phyloP scores from a whole-genome alignment of 495 filamentous ascomycete genomes.

The Delitschia confertaspora region DNA sequence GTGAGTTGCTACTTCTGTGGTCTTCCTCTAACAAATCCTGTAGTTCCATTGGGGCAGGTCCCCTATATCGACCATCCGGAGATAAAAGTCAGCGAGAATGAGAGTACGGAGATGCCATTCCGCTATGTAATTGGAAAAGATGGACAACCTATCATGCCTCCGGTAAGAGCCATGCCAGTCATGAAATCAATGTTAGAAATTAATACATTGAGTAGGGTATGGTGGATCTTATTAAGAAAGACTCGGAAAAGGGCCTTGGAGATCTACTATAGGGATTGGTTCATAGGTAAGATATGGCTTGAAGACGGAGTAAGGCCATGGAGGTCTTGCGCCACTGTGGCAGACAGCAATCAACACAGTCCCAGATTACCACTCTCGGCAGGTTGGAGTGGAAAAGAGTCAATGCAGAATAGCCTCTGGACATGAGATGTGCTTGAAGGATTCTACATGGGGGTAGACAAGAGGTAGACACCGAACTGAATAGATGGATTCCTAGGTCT shows the following conservation, averaged over 20 bases:
- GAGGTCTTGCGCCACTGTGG: conserved; percentile 23
- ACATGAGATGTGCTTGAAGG: no score
- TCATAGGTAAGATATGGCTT: neutral
- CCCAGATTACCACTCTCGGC: no score
- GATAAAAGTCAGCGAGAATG: conserved; percentile 77
- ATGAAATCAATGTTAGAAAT: no score
- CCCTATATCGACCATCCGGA: conserved; percentile 81
- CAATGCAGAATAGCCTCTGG: no score
- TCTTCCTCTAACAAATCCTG: neutral
- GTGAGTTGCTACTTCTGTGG: neutral
- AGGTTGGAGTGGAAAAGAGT: no score
- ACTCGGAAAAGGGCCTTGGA: conserved; percentile 82
- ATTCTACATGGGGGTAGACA: no score
- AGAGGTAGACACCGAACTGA: no score
- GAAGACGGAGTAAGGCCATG: conserved; percentile 6
- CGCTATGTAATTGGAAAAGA: conserved; percentile 74
- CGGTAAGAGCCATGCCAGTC: conserved; percentile 55
- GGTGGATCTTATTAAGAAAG: conserved; percentile 85
- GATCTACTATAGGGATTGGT: conserved; percentile 59
- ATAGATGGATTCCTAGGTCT: no score
- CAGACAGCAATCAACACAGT: conserved; percentile 23
- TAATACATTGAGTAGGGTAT: conserved; percentile 56
- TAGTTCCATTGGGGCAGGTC: conserved; percentile 67
- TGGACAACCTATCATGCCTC: conserved; percentile 80
- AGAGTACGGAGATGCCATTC: conserved; percentile 95